A percentile compares a stretch with the other conserved stretches of the same genome.
These are phyloP conservation scores for Wickerhamomyces mucosus DNA, from an alignment of 805 yeast species.

Conservation along the genomic window DNA sequence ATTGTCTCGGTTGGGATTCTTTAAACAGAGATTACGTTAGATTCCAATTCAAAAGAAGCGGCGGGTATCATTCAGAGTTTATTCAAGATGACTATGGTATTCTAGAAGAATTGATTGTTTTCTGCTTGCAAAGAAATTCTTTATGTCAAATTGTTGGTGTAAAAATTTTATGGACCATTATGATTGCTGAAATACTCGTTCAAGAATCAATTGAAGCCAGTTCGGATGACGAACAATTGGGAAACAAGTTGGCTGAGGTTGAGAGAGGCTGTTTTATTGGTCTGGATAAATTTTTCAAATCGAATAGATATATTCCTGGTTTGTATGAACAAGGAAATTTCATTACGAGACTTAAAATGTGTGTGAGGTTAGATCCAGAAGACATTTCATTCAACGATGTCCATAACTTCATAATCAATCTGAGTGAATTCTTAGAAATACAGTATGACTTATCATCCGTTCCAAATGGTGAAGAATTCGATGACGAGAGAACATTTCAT, in stretches of 20 bases:
- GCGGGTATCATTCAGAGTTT: conserved; percentile 66
- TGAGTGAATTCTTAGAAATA: conserved; percentile 53
- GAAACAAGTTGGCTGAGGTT: conserved; percentile 45
- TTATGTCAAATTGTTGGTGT: conserved; percentile 55
- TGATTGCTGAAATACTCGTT: conserved; percentile 55
- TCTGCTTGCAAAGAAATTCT: conserved; percentile 59
- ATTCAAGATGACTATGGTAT: conserved; percentile 49
- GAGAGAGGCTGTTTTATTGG: conserved; percentile 57
- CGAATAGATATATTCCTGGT: conserved; percentile 47
- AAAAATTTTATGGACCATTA: conserved; percentile 58
- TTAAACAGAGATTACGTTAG: conserved; percentile 41
- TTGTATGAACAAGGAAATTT: conserved; percentile 44
- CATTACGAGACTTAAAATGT: conserved; percentile 37
- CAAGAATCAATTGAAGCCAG: conserved; percentile 27
- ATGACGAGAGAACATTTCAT: conserved; percentile 79
- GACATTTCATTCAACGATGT: conserved; percentile 51
- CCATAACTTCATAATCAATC: conserved; percentile 39
- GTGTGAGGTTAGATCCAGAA: conserved; percentile 47
- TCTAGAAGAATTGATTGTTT: conserved; percentile 52
- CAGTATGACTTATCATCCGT: conserved; percentile 61
- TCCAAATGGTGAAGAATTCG: conserved; percentile 76
- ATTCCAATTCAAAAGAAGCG: conserved; percentile 52
- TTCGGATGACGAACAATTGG: conserved; percentile 44
- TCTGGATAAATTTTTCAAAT: conserved; percentile 52
- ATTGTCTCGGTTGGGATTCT: conserved; percentile 55